Evolutionary conservation across 2,329 filamentous ascomycete species (phyloP), one percentile per base, ranked within the genome.

Genomic region (Fusarium chlamydosporum): DNA sequence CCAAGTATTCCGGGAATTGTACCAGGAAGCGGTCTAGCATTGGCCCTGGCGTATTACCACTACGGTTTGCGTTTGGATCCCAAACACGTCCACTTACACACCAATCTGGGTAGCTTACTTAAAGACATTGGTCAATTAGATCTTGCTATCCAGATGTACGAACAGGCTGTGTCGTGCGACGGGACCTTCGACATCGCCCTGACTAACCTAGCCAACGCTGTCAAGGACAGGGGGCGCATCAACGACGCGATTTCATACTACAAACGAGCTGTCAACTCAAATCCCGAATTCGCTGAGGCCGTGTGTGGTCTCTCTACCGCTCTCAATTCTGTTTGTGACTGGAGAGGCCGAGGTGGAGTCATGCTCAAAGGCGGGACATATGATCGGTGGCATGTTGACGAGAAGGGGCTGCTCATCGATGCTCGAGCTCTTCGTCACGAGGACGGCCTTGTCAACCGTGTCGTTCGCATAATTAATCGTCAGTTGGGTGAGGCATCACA

Each of bases 71-170:
- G 89, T 45, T 85, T 99, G 10, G 96, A 99, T 76, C 85, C 90
- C 6, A 91, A 92, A 61, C 96, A 99, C 79, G 96, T 97, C 12
- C 96, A 99, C 79, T 86, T 99, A 3, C 97, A 97, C 79, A 99
- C 96, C 2, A 99, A 99, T 70, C 85, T 99, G 3, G 96, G 96
- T 10, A 98, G 96, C 76, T 82, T 99, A 31, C 85, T 99, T 42
- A 99, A 99, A 76, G 96, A 99, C 73, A 96, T 98, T 70, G 96
- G 96, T 0, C 95, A 98, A 72, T 85, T 99, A 15, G 90, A 94
- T 71, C 87, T 93, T 47, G 96, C 96, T 1, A 97, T 99, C 72
- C 90, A 91, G 69, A 98, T 99, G 95, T 99, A 99, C 76, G 94
- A 98, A 79, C 90, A 93, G 71, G 96, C 96, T 12, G 96, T 99